phyloP scores from a whole-genome alignment of 225 moss, liverwort and hornwort species.

The Ulota crispa region DNA sequence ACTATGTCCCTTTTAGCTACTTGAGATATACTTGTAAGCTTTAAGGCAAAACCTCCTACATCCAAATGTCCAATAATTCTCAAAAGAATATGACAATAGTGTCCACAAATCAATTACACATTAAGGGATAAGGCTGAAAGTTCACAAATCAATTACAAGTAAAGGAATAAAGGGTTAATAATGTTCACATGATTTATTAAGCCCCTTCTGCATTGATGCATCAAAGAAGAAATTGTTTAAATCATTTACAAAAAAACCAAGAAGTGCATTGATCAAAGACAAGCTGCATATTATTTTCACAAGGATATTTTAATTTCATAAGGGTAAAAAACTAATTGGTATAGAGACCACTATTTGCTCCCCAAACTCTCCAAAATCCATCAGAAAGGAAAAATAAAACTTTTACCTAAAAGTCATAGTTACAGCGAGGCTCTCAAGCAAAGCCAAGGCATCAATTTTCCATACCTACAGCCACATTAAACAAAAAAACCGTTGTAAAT shows the following conservation, averaged over 20 bases:
- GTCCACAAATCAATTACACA: too few relatives aligned
- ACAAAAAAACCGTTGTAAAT: slow-evolving; percentile 12
- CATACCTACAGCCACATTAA: slow-evolving; percentile 26
- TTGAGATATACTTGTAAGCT: too few relatives aligned
- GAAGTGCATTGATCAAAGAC: neutral
- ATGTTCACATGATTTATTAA: neutral
- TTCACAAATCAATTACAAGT: too few relatives aligned
- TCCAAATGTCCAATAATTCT: too few relatives aligned
- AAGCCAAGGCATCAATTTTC: neutral
- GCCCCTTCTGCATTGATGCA: neutral
- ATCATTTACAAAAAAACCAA: neutral
- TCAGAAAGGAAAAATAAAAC: neutral
- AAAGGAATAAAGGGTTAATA: too few relatives aligned
- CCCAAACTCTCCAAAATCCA: neutral
- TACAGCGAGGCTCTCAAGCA: slow-evolving; percentile 15
- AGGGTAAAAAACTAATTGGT: neutral
- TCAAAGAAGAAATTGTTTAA: neutral
- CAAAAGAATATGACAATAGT: too few relatives aligned
- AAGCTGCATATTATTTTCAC: neutral
- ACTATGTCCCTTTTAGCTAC: too few relatives aligned
- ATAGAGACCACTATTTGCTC: neutral
- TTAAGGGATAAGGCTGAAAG: too few relatives aligned
- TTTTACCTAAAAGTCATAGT: slow-evolving; percentile 12
- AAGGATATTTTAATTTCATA: neutral
- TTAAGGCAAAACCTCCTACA: too few relatives aligned